A percentile compares a stretch with the other conserved stretches of the same genome.
Evolutionary conservation across 345 rosid genomes (phyloP).

Genomic region (Linum tenue): DNA sequence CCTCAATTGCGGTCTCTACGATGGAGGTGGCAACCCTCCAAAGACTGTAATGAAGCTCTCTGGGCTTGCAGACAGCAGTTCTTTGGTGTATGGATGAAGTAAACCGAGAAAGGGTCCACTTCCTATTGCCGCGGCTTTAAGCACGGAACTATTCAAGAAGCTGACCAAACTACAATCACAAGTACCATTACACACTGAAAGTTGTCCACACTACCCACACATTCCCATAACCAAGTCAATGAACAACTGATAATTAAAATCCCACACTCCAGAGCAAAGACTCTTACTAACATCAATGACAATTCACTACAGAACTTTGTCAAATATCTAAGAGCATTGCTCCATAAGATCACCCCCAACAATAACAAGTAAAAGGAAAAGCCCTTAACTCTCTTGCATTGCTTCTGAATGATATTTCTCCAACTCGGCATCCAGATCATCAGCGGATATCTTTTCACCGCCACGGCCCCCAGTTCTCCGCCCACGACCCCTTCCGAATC

Average conservation of each 20-base stretch:
- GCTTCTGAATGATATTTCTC: constrained; percentile 75
- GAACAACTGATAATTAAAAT: constrained; percentile 25
- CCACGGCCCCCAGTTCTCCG: constrained; percentile 48
- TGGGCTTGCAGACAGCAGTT: constrained; percentile 21
- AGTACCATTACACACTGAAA: constrained; percentile 22
- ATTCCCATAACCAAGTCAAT: constrained; percentile 30
- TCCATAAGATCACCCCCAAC: constrained; percentile 10
- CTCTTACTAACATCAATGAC: constrained; percentile 1
- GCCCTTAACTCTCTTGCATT: constrained; percentile 59
- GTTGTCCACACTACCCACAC: constrained; percentile 35
- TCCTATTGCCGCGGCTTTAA: constrained; percentile 11
- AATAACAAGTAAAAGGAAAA: constrained; percentile 3
- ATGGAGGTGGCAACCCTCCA: constrained; percentile 22
- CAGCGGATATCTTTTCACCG: constrained; percentile 71
- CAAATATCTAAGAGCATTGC: constrained; percentile 21
- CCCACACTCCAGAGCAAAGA: constrained; percentile 29
- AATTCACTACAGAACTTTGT: constrained; percentile 21
- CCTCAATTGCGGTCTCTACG: constrained; percentile 25
- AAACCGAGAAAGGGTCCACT: constrained; percentile 16
- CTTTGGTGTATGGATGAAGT: constrained; percentile 10
- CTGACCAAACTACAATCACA: constrained; percentile 21
- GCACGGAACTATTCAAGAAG: constrained; percentile 16
- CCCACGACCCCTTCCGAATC: constrained; percentile 57
- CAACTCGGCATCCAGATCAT: constrained; percentile 93
- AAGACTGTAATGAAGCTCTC: constrained; percentile 21